These are phyloP conservation scores for Drechslerella dactyloides DNA, from an alignment of 2,329 filamentous ascomycete genomes.

Conservation along the genomic window DNA sequence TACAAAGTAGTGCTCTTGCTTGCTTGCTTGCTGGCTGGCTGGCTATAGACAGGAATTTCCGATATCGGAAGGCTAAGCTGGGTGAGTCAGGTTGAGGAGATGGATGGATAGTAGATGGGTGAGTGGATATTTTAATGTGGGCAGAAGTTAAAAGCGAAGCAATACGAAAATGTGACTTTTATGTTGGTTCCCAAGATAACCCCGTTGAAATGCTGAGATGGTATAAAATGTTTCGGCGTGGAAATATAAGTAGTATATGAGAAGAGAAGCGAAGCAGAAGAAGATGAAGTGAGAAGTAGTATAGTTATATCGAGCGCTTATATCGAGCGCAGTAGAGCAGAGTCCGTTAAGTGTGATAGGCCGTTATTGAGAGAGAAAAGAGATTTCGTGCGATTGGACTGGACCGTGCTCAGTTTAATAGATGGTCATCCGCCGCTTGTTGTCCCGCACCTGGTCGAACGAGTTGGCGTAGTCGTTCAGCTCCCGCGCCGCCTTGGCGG, in stretches of 20 bases:
- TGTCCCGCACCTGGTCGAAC: conserved; percentile 76
- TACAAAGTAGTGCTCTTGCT: not conserved
- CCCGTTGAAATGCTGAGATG: conserved; percentile 49
- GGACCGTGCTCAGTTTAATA: conserved; percentile 11
- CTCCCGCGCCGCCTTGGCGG: conserved; percentile 77
- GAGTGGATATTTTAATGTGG: conserved; percentile 1
- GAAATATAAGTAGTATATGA: conserved; percentile 21
- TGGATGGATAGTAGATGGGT: conserved; percentile 8
- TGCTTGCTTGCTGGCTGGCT: too few relatives aligned
- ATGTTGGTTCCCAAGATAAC: conserved; percentile 43
- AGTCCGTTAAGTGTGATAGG: not conserved
- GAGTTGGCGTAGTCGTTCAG: conserved; percentile 84
- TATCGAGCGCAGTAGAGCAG: too few relatives aligned
- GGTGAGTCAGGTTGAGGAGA: conserved; percentile 4
- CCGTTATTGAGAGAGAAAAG: conserved; percentile 16
- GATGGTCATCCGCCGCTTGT: conserved; percentile 55
- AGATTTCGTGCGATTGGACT: not conserved
- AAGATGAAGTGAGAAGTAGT: too few relatives aligned
- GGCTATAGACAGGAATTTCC: conserved; percentile 23
- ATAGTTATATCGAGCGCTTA: too few relatives aligned
- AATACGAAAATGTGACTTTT: conserved; percentile 38
- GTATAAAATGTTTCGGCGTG: conserved; percentile 20
- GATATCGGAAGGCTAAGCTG: conserved; percentile 9
- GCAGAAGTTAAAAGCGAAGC: too few relatives aligned
- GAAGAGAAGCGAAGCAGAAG: not conserved